These are phyloP conservation scores for Wickerhamiella domercqiae DNA, from an alignment of 805 yeast species.

Conservation along the genomic window DNA sequence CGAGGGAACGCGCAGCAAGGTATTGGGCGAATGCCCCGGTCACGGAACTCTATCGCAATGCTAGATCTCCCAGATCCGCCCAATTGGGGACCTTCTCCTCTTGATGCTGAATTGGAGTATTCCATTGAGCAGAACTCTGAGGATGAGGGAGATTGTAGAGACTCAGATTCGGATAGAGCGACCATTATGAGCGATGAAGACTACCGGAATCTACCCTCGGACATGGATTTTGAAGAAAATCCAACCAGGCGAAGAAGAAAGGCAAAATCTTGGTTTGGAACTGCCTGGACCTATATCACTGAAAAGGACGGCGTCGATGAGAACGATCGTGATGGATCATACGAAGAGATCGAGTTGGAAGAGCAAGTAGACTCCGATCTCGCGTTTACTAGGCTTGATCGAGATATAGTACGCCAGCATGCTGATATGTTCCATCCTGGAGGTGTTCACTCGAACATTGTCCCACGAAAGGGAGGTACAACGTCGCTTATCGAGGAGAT, in stretches of 20 bases:
- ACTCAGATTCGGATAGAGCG: conserved; percentile 19
- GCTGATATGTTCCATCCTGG: conserved; percentile 17
- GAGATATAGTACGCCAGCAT: conserved; percentile 16
- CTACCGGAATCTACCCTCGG: conserved; percentile 2
- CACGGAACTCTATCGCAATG: conserved; percentile 2
- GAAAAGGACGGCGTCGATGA: conserved; percentile 6
- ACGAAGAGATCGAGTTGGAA: conserved; percentile 9
- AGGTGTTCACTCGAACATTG: conserved; percentile 11
- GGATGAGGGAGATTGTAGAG: not conserved
- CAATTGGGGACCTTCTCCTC: conserved; percentile 16
- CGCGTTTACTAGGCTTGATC: conserved; percentile 21
- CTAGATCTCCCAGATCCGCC: conserved; percentile 11
- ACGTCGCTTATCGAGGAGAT: conserved; percentile 26
- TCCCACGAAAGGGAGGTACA: conserved; percentile 11
- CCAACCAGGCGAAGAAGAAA: conserved; percentile 2
- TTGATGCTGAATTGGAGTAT: conserved; percentile 8
- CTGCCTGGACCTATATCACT: conserved; percentile 7
- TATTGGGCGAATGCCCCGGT: conserved; percentile 2
- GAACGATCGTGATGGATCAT: conserved; percentile 9
- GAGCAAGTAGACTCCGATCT: conserved; percentile 12
- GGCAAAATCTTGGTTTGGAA: conserved; percentile 2
- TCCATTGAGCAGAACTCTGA: not conserved
- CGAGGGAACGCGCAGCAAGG: not conserved
- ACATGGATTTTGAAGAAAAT: conserved; percentile 4
- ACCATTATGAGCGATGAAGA: conserved; percentile 20